Conservation (phyloP, 495 filamentous ascomycete genomes). For the Physcia stellaris region DNA sequence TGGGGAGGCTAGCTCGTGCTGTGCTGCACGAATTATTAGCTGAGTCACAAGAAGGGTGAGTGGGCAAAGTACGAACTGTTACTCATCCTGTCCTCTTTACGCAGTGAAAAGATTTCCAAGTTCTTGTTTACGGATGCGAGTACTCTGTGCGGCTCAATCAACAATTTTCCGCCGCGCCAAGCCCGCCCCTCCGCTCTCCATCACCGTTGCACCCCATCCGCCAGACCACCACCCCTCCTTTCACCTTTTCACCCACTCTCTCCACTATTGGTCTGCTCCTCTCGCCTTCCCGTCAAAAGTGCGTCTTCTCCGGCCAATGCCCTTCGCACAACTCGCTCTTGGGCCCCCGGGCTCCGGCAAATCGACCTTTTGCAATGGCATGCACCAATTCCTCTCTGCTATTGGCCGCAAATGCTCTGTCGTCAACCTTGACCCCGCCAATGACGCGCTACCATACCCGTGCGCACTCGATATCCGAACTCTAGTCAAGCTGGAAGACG, state of each 20-base stretch:
- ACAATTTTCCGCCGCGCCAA: too few relatives aligned
- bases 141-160: too few relatives aligned
- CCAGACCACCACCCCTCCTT: not conserved
- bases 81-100: too few relatives aligned
- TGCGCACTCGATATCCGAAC: conserved; percentile 85
- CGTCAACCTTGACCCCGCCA: conserved; percentile 94
- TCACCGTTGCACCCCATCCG: not conserved
- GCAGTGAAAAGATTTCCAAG: too few relatives aligned
- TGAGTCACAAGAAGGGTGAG: too few relatives aligned
- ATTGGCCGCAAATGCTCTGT: conserved; percentile 89
- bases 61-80: too few relatives aligned
- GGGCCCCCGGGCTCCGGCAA: conserved; percentile 91
- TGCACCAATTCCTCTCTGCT: conserved; percentile 93
- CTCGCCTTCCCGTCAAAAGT: not conserved
- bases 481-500: conserved; percentile 77
- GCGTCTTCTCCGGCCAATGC: conserved; percentile 25
- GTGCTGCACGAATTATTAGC: conserved; percentile 20
- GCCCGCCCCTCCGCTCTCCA: too few relatives aligned
- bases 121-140: too few relatives aligned
- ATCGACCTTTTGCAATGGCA: conserved; percentile 95
- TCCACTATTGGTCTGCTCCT: not conserved
- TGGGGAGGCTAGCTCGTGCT: conserved; percentile 58
- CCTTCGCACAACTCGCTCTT: conserved; percentile 67
- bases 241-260: not conserved
- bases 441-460: conserved; percentile 52